Base-by-base conservation (phyloP, 2,329 filamentous ascomycete species). In the Gnomoniopsis smithogilvyi region DNA sequence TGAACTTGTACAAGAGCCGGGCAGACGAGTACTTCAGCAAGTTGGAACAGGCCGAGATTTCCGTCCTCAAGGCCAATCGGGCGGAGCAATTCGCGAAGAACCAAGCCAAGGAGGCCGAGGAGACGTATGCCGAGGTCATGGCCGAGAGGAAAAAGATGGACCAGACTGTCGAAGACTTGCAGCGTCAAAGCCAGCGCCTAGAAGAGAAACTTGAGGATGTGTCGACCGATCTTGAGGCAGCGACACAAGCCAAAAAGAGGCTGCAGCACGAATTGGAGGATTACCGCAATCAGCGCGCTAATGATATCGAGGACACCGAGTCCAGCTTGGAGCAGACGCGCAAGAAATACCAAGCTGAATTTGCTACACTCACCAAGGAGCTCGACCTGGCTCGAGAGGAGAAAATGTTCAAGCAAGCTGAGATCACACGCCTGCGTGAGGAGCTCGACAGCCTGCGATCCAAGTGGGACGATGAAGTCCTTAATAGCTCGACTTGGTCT, bases 401-500 rank as follows among this genome's bases (percentile, higher is more conserved):
- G 74, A 86, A 80, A 81, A 90, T 79, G 76, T 97, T 78, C 82
- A 94, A 82, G 83, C 92, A 95, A 66, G 86, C 90, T 38, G 93
- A 97, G 73, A 96, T 94, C 64, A 84, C 89, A 17, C 87, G 92
- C 48, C 82, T 99, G 55, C 89, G 94, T n/a, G 94, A 98, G 71
- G 95, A 99, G 74, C 86, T 98, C 24, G 95, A 99, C 67, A 92
- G 96, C 67, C 82, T 98, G 60, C 87, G 95, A 65, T 92, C 88
- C 66, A 98, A 98, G 76, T 98, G 95, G 94, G 95, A 99, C 68
- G 92, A 98, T 67, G 94, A 99, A 75, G 92, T 98, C 12, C 85
- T 98, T 66, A 98, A 98, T 76, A 96, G 92, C 74, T 96, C 92
- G 17, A 96, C 94, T 0, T 98, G 95, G 93, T 93, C 93, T 14